Base-by-base conservation (phyloP, 2,329 filamentous ascomycete genomes). In the Diaporthe vaccinii region DNA sequence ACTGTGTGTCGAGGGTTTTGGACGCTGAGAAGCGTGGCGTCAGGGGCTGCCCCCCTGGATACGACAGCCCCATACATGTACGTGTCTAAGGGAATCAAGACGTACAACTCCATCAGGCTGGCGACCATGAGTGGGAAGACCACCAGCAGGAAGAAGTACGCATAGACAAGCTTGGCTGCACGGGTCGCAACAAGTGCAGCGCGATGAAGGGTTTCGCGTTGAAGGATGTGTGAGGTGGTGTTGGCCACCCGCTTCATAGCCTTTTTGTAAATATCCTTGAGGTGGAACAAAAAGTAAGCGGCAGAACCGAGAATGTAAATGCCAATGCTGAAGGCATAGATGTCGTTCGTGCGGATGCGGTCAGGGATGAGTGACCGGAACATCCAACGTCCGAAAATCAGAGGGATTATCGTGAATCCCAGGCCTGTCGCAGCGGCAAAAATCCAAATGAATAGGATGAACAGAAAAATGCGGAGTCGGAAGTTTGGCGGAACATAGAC, bases 321-420 rank as follows among this genome's bases (percentile, higher is more conserved):
- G 20, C 97, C 97, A 41, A 97, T 92, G 71, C 95, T 98, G 83
- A 98, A 98, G 17, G 97, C 96, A 80, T 99, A 98, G 36, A 99
- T 94, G 82, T 99, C 97, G 83, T 98, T 99, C 81, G 96, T 93
- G 55, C 91, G 91, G 65, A 94, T 90, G 76, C 94, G 89, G 0
- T 88, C 85, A 6, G 95, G 94, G 57, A 98, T 91, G 46, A 96
- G 85, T 39, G 89, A 85, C 62, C 92, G 91, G 81, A 98, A 94
- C 76, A 98, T 88, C 74, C 88, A 89, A 39, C 97, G 93, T 2
- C 97, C 97, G 81, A 98, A 91, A 9, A 98, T 88, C 5, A 99
- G 89, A 0, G 97, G 97, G 0, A 97, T 85, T 76, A 99, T 93
- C 1, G 97, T 98, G 77, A 94, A 91, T 78, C 93, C 91, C 75